These are phyloP conservation scores for Pterulicium gracile DNA, from an alignment of 1,284 basidiomycete species.

Conservation along the genomic window DNA sequence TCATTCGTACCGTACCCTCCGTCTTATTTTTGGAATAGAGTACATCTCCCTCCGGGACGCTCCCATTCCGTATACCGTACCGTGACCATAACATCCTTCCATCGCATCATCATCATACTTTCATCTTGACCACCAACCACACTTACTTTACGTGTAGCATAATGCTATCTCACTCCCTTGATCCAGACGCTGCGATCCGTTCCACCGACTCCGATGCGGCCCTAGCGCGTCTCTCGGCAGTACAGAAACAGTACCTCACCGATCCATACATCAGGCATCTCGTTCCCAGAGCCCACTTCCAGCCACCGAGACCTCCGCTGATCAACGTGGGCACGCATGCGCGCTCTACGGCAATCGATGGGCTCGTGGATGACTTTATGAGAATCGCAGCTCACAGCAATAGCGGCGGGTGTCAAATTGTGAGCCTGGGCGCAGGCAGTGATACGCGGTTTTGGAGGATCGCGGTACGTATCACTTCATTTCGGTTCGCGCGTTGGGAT, in stretches of 20 bases:
- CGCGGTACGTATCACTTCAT: slow-evolving; percentile 42
- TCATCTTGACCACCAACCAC: too few species aligned
- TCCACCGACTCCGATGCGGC: slow-evolving; percentile 69
- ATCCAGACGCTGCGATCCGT: slow-evolving; percentile 50
- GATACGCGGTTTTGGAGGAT: slow-evolving; percentile 92
- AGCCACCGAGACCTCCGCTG: slow-evolving; percentile 66
- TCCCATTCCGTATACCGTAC: too few species aligned
- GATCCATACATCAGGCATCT: slow-evolving; percentile 65
- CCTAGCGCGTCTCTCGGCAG: slow-evolving; percentile 71
- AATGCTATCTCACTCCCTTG: neutral
- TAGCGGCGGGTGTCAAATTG: slow-evolving; percentile 72
- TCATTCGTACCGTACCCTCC: too few species aligned
- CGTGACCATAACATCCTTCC: too few species aligned
- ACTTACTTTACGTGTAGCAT: too few species aligned
- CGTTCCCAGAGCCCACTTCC: slow-evolving; percentile 50
- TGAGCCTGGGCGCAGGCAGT: slow-evolving; percentile 87
- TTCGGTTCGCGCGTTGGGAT: neutral
- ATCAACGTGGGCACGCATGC: slow-evolving; percentile 96
- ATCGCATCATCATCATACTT: too few species aligned
- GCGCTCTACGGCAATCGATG: slow-evolving; percentile 73
- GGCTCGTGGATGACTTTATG: slow-evolving; percentile 59
- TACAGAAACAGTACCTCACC: slow-evolving; percentile 60
- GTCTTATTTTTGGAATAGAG: too few species aligned
- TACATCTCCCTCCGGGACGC: too few species aligned
- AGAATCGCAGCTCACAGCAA: slow-evolving; percentile 21